These are phyloP conservation scores for Aspergillus nidulans DNA, from an alignment of 495 filamentous ascomycete genomes.

Conservation along the genomic window DNA sequence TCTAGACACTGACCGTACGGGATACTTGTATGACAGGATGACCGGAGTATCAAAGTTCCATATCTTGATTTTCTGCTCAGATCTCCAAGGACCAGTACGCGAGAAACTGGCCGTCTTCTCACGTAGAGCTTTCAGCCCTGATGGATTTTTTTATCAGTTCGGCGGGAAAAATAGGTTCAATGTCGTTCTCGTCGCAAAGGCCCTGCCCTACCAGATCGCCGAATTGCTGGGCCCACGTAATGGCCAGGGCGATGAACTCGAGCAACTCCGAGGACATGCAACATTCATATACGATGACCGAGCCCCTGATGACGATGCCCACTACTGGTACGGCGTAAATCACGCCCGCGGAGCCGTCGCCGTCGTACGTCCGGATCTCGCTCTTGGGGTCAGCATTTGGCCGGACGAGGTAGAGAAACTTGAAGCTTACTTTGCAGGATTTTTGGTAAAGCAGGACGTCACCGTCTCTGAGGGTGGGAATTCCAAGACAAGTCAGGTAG, in stretches of 20 bases:
- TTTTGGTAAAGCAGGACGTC: background rate
- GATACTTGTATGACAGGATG: background rate
- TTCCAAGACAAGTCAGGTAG: background rate
- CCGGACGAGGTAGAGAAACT: background rate
- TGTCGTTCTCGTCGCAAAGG: constrained; percentile 27
- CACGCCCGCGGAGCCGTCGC: constrained; percentile 1
- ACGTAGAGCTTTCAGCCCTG: background rate
- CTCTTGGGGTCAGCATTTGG: background rate
- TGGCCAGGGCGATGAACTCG: background rate
- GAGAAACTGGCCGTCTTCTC: constrained; percentile 16
- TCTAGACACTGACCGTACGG: background rate
- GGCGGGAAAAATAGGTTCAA: constrained; percentile 27
- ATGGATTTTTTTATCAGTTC: constrained; percentile 21
- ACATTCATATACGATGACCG: constrained; percentile 6
- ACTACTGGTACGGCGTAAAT: constrained; percentile 9
- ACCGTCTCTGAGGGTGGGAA: background rate
- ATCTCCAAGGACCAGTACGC: constrained; percentile 10
- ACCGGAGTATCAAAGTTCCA: background rate
- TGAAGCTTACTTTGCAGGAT: background rate
- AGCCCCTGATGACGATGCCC: constrained; percentile 4
- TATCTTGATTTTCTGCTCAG: background rate
- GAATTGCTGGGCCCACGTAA: background rate
- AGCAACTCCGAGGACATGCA: background rate
- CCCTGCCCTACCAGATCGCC: background rate
- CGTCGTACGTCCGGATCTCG: constrained; percentile 3